Percentiles rank a stretch among this genome's conserved stretches.
Conservation (phyloP, 352 stramenopile genomes). For the Blastocystis sp. region DNA sequence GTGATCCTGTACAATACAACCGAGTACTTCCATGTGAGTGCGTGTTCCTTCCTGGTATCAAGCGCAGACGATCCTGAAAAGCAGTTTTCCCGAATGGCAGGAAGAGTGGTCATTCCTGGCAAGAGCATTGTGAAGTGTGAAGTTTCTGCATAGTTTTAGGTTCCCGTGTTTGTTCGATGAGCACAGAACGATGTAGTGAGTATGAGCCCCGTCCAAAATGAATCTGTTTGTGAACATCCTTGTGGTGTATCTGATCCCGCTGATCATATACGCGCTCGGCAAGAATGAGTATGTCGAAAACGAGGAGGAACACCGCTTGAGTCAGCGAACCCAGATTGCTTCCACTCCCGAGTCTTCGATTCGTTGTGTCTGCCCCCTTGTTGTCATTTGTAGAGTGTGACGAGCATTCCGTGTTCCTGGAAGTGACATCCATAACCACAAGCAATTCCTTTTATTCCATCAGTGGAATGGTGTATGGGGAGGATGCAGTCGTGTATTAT, state of each 20-base stretch:
- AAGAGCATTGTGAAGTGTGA: constrained; percentile 57
- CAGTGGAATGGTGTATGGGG: background rate
- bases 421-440: background rate
- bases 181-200: too few relatives aligned
- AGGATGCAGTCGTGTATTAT: constrained; percentile 23
- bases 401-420: background rate
- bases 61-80: background rate
- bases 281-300: constrained; percentile 68
- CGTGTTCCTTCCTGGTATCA: background rate
- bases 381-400: constrained; percentile 52
- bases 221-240: constrained; percentile 52
- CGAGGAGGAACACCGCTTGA: constrained; percentile 26
- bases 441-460: constrained; percentile 18
- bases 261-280: constrained; percentile 51
- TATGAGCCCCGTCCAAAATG: background rate
- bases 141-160: background rate
- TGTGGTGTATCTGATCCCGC: constrained; percentile 40
- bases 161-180: background rate
- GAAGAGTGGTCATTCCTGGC: constrained; percentile 41
- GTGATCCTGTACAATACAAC: constrained; percentile 28
- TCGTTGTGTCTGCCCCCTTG: background rate
- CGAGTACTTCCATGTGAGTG: constrained; percentile 41
- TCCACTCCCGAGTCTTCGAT: background rate
- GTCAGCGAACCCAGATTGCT: constrained; percentile 11
- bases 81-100: constrained; percentile 1